Evolutionary conservation across 352 stramenopile genomes (phyloP), one percentile per base, ranked within the genome.

Genomic region (Albugo candida): DNA sequence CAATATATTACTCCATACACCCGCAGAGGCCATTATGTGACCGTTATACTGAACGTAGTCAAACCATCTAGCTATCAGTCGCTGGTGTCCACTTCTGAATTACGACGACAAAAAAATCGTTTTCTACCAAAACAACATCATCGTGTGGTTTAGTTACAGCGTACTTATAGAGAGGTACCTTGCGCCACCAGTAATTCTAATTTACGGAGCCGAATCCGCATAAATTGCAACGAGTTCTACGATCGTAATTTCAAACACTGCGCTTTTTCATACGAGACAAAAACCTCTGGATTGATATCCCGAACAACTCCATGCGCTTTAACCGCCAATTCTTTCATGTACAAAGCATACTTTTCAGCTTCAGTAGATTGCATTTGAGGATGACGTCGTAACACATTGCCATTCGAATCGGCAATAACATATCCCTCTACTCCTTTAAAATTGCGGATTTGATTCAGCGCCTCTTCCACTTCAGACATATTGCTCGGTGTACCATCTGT

Each of bases 381-480:
- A 48, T 94, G 85, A 37, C 83, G 70, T 14, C 91, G 70, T 39
- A 97, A 59, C 31, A 97, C 81, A 21, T 75, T 72, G 46, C 88
- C 91, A 46, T 87, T 72, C 51, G 82, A 70, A 58, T 96, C 85
- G 37, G 81, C 91, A 61, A 97, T 96, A 49, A 97, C 83, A 57
- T 96, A 97, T 20, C 85, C 83, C 55, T 96, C 86, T 5, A 97
- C 83, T 35, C 88, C 91, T 52, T 92, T 82, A 63, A 96, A 86
- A 40, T 85, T 83, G 66, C 94, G 95, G 63, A 97, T 95, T 51
- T 88, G 74, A 62, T 97, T 84, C 14, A 97, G 76, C 24, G 82
- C 95, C 67, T 96, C 87, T 67, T 97, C 89, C 13, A 96, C 84
- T 58, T 95, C 85, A 12, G 72, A 87, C 75, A 87, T 86, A 24